Evolutionary conservation across 257 asterid genomes (phyloP), one percentile per base, ranked within the genome.

Genomic region (Penstemon barbatus): DNA sequence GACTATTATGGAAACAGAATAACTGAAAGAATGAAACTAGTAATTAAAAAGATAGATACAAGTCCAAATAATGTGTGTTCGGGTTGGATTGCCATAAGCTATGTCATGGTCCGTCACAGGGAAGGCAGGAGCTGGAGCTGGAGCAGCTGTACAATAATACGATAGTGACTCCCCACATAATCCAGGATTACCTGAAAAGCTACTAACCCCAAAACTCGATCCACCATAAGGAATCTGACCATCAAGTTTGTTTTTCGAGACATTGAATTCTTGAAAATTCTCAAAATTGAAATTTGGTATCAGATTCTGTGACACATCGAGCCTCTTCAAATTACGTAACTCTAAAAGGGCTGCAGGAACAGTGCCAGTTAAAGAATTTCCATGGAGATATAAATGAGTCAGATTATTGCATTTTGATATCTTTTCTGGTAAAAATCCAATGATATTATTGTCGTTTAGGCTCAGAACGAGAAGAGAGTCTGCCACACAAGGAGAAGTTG

Each of bases 131-230:
- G 42, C 43, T 5, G 61, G 61, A 33, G 39, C 61, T 3, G 42
- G 13, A 18, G 13, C 51, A 42, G 56, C 8, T 1, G 79, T 70
- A 69, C 85, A 82, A 33, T 65, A 44, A 11, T 39, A 69, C 7
- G 74, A 10, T 57, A 77, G 39, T 50, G 78, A 79, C 49, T 3
- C 44, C 63, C 83, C 85, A 58, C 87, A 79, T 46, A 82, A 61
- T 66, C 75, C 73, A 25, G 79, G 83, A 66, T 82, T 82, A 38
- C 87, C 80, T 3, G 53, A 7, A 44, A 82, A 82, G 40, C 83
- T 74, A 61, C 64, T 74, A 49, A 66, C 60, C 6, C 50, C 8
- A n/a, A 79, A 75, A 51, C 37, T 58, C 55, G 66, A 75, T 12
- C 69, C 55, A 60, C 71, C 62, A 13, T 64, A 44, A 65, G 87